Percentiles rank a stretch among this genome's conserved stretches.
These are phyloP conservation scores for Bondarzewia mesenterica DNA, from an alignment of 1,284 basidiomycete species.

Conservation along the genomic window DNA sequence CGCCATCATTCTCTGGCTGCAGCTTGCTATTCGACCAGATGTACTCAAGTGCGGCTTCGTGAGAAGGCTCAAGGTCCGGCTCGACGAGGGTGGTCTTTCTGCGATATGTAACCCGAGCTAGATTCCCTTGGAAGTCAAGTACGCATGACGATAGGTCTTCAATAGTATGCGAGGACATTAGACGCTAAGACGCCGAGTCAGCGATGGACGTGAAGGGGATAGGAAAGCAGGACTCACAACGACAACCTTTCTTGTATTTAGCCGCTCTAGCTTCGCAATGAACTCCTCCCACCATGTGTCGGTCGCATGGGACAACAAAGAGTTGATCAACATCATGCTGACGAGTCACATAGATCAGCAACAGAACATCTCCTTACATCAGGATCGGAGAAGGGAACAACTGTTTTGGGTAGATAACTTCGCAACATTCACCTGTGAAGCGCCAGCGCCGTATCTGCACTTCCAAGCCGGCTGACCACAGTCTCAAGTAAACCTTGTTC, in stretches of 20 bases:
- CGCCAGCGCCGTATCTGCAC: conserved; percentile 79
- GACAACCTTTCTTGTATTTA: conserved; percentile 80
- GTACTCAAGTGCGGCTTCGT: conserved; percentile 56
- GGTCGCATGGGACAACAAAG: conserved; percentile 70
- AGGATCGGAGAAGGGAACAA: neutral
- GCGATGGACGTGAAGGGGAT: conserved; percentile 3
- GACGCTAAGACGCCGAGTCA: conserved; percentile 39
- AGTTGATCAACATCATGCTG: conserved; percentile 88
- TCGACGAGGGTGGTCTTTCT: conserved; percentile 77
- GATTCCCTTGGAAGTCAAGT: conserved; percentile 87
- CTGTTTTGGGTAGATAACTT: neutral
- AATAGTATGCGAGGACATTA: conserved; percentile 81
- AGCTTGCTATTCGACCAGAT: conserved; percentile 68
- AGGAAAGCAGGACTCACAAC: conserved; percentile 41
- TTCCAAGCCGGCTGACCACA: conserved; percentile 72
- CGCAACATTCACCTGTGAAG: conserved; percentile 61
- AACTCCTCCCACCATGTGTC: conserved; percentile 76
- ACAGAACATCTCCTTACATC: conserved; percentile 11
- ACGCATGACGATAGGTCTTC: conserved; percentile 85
- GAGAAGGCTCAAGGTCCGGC: conserved; percentile 51
- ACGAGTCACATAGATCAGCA: neutral
- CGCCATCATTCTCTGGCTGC: conserved; percentile 39
- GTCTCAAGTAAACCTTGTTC: conserved; percentile 62
- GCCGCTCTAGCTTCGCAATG: conserved; percentile 65
- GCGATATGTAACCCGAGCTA: conserved; percentile 74